Conservation (phyloP, 805 yeast species). For the Saccharomycopsis capsularis region DNA sequence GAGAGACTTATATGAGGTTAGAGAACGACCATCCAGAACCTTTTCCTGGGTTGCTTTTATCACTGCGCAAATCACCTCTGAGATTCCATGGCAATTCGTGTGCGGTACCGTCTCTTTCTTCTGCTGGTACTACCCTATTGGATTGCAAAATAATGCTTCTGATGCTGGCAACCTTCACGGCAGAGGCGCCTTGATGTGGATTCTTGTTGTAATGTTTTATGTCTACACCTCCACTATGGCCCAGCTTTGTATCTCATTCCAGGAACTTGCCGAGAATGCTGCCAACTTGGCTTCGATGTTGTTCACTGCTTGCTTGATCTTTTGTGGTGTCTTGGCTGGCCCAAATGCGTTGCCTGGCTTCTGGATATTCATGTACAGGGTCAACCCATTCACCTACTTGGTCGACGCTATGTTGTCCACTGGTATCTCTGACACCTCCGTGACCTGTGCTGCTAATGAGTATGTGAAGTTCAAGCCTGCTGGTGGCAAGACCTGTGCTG, state of each 20-base stretch:
- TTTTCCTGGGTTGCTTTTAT: constrained; percentile 61
- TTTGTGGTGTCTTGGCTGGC: constrained; percentile 72
- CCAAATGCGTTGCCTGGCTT: constrained; percentile 58
- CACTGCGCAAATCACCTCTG: constrained; percentile 45
- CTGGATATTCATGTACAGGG: constrained; percentile 75
- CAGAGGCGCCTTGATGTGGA: constrained; percentile 54
- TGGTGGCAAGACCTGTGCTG: constrained; percentile 49
- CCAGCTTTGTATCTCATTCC: constrained; percentile 51
- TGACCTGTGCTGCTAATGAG: constrained; percentile 45
- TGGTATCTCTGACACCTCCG: constrained; percentile 45
- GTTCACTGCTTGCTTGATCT: constrained; percentile 56
- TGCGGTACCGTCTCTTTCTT: constrained; percentile 59
- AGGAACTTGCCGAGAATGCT: constrained; percentile 53
- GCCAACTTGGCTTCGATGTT: constrained; percentile 52
- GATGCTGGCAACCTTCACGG: constrained; percentile 37
- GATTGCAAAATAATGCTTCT: constrained; percentile 54
- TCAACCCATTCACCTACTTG: constrained; percentile 63
- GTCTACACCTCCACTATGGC: constrained; percentile 53
- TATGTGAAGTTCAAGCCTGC: constrained; percentile 45
- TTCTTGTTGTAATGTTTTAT: constrained; percentile 39
- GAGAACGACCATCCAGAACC: constrained; percentile 68
- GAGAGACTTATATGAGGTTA: constrained; percentile 60
- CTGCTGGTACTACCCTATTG: constrained; percentile 68
- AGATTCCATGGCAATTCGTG: constrained; percentile 56
- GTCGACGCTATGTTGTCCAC: constrained; percentile 47